A percentile compares a stretch with the other conserved stretches of the same genome.
Conservation (phyloP, 257 asterid species). For the Misopates orontium region DNA sequence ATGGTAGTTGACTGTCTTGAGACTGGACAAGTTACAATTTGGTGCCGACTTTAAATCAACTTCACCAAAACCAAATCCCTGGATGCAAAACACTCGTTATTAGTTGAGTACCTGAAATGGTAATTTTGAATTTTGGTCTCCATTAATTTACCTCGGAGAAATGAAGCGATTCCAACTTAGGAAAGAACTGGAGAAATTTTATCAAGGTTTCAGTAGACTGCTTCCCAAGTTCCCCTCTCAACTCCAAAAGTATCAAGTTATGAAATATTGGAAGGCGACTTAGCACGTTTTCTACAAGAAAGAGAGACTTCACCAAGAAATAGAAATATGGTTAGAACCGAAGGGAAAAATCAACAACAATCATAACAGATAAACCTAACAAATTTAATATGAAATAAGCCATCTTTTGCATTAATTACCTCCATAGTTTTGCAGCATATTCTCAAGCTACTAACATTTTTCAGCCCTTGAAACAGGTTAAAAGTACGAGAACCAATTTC, state of each 20-base stretch:
- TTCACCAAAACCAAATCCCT: conserved; percentile 41
- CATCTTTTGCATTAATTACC: conserved; percentile 31
- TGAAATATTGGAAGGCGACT: conserved; percentile 36
- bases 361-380: neutral
- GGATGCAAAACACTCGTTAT: conserved; percentile 5
- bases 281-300: conserved; percentile 26
- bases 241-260: conserved; percentile 44
- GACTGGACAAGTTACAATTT: conserved; percentile 32
- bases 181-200: conserved; percentile 40
- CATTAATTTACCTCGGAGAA: conserved; percentile 40
- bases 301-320: conserved; percentile 40
- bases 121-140: neutral
- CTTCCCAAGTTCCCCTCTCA: conserved; percentile 39
- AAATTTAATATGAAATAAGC: neutral
- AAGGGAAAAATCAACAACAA: neutral
- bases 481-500: conserved; percentile 38
- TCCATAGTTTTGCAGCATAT: conserved; percentile 43
- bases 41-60: conserved; percentile 35
- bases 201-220: conserved; percentile 29
- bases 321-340: conserved; percentile 8
- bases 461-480: conserved; percentile 39
- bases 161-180: conserved; percentile 44
- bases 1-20: conserved; percentile 42
- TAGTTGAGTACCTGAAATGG: conserved; percentile 11
- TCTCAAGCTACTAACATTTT: conserved; percentile 34